Base-by-base conservation (phyloP, 2,329 filamentous ascomycete genomes). In the Ceratocystis diversiconidia region DNA sequence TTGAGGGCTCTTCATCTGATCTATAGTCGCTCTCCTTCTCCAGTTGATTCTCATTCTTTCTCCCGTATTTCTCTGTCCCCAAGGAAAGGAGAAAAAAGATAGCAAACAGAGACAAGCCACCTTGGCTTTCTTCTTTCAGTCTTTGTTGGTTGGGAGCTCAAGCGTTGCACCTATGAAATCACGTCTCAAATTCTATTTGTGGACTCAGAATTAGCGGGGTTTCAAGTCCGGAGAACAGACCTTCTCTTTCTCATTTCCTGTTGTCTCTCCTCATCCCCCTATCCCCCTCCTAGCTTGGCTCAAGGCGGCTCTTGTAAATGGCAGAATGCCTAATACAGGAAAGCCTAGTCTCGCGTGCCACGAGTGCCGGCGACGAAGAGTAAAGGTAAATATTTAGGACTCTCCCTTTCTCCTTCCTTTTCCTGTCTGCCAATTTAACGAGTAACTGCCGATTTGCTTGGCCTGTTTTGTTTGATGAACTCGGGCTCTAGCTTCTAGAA, bases 341-440 rank as follows among this genome's bases (percentile, higher is more conserved):
- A 67, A 67, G 6, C 66, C 66, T 12, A 67, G 66, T 63, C 50
- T 67, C 3, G 66, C 66, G 15, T 67, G 66, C 28, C 66, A 67
- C 41, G 66, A 67, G 50, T 67, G 66, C 30, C 66, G 66, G 15
- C 63, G 63, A 25, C 63, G 66, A 17, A 52, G 66, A 60, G 63
- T 67, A 41, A 67, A 59, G 55, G 55, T 59, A 32, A 12, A 48
- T 6, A 30, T 48, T 50, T 19, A 17, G 60, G 5, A 10, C 36
- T 22, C 25, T 12, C 30, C 12, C 30, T 36, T 43, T 19, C 59
- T 19, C n/a, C 41, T 52, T 22, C 19, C 36, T 28, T 10, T 28
- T 28, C 48, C 10, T 5, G 4, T 41, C 10, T 12, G 36, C 36
- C 36, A 15, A 41, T 41, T 52, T 3, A 52, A 17, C 22, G 3